Percentiles rank a stretch among this genome's conserved stretches.
Evolutionary conservation across 1,284 basidiomycete genomes (phyloP).

Genomic region (Lentinula novae-zelandiae): DNA sequence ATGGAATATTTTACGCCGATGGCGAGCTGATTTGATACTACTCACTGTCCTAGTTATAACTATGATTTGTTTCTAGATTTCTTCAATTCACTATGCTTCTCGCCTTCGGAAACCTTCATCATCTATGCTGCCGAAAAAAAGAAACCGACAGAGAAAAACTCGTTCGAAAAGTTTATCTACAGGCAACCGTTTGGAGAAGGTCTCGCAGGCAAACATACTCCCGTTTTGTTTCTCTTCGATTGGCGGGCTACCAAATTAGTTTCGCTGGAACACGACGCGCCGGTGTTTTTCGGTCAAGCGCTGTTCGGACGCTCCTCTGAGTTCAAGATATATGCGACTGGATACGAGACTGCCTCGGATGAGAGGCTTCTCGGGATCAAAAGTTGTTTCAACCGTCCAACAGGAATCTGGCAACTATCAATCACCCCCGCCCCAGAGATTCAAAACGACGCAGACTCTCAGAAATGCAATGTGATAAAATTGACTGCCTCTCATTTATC

Average conservation of each 20-base stretch:
- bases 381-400: slow-evolving; percentile 60
- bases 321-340: slow-evolving; percentile 50
- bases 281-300: slow-evolving; percentile 40
- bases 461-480: slow-evolving; percentile 20
- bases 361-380: slow-evolving; percentile 58
- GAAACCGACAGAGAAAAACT: slow-evolving; percentile 1
- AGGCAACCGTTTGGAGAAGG: slow-evolving; percentile 14
- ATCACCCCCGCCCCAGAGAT: slow-evolving; percentile 10
- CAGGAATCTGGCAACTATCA: slow-evolving; percentile 51
- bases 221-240: slow-evolving; percentile 7
- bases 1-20: slow-evolving; percentile 61
- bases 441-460: not conserved
- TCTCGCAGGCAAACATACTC: slow-evolving; percentile 5
- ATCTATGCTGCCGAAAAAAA: slow-evolving; percentile 14
- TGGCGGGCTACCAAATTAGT: slow-evolving; percentile 6
- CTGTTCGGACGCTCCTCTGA: slow-evolving; percentile 40
- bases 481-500: slow-evolving; percentile 41
- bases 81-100: slow-evolving; percentile 12
- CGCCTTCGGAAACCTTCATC: slow-evolving; percentile 5
- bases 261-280: not conserved
- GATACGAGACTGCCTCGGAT: slow-evolving; percentile 55
- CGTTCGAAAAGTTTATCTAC: slow-evolving; percentile 8
- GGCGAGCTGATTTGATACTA: slow-evolving; percentile 32
- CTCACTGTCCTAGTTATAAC: not conserved
- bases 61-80: not conserved